Evolutionary conservation across 768 basidiomycete genomes (phyloP).

Genomic region (Collybia sp.): DNA sequence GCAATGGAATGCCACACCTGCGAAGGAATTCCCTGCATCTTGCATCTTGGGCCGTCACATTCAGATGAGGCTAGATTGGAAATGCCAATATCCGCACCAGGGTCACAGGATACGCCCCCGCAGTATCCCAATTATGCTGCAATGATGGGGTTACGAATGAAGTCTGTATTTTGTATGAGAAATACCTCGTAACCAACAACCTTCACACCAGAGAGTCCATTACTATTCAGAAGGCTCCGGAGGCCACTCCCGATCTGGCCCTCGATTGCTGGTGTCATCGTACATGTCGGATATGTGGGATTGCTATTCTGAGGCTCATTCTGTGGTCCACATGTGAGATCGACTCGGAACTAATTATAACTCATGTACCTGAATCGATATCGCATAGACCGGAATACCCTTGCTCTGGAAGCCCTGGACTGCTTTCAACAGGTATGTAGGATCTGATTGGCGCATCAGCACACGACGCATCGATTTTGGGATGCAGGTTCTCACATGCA

Average conservation of each 20-base stretch:
- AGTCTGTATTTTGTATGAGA: not conserved
- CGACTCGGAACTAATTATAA: not conserved
- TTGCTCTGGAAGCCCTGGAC: slow-evolving; percentile 64
- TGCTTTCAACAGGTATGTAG: slow-evolving; percentile 67
- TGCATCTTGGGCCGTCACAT: slow-evolving; percentile 36
- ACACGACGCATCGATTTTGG: not conserved
- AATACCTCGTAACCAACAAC: slow-evolving; percentile 44
- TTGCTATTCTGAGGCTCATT: slow-evolving; percentile 56
- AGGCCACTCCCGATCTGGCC: slow-evolving; percentile 54
- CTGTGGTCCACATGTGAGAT: slow-evolving; percentile 6
- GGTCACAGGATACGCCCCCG: slow-evolving; percentile 56
- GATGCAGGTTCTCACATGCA: slow-evolving; percentile 35
- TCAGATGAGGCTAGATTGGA: not conserved
- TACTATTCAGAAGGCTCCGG: slow-evolving; percentile 54
- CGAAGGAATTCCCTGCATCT: slow-evolving; percentile 47
- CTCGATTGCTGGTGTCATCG: slow-evolving; percentile 48
- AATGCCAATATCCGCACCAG: slow-evolving; percentile 18
- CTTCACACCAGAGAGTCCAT: slow-evolving; percentile 54
- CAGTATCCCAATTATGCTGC: slow-evolving; percentile 68
- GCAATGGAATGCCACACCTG: slow-evolving; percentile 71
- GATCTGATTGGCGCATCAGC: slow-evolving; percentile 35
- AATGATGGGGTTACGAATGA: slow-evolving; percentile 24
- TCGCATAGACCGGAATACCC: slow-evolving; percentile 59
- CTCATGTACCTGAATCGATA: slow-evolving; percentile 42
- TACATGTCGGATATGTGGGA: slow-evolving; percentile 64